Evolutionary conservation across 2,329 filamentous ascomycete species (phyloP), one percentile per base, ranked within the genome.

Genomic region (Trichoderma polysporum): DNA sequence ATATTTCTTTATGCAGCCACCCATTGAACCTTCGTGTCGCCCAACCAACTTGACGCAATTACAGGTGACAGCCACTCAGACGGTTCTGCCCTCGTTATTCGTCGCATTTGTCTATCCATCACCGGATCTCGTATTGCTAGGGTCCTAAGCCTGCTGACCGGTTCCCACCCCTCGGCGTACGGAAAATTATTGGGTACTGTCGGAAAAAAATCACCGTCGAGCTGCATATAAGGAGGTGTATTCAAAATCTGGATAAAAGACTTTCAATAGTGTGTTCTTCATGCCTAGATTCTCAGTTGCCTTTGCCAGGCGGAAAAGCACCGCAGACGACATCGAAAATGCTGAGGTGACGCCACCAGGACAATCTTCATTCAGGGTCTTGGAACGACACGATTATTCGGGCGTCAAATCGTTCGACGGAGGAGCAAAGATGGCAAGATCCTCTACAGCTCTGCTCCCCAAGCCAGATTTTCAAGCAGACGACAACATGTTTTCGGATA

Each of bases 241-340:
- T n/a, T 47, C 61, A 47, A 64, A 64, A 27, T 35, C n/a, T 47
- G n/a, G 27, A 56, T n/a, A 13, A 54, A 53, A 47, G 50, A 19
- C 29, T 33, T 56, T 27, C 29, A 12, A 13, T 19, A 70, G 74
- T 69, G 72, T 74, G 69, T 75, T 78, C 80, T 83, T 83, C 77
- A 88, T 88, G 86, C 84, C 84, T 85, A 86, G 84, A 79, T 88
- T 88, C 77, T 84, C 85, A 69, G 84, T 84, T 75, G 79, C 82
- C 69, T 88, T 88, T 70, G 82, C 79, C 74, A 81, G 84, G 84
- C 86, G 86, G 82, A 88, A 84, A 80, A 86, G 85, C 69, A 82
- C 83, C 81, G 84, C 82, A 69, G 83, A 85, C 70, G 84, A 83
- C 70, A 76, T 84, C 69, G 83, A 85, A 69, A 82, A 86, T 84